These are phyloP conservation scores for Phyllosticta citriasiana DNA, from an alignment of 2,329 filamentous ascomycete species.

Conservation along the genomic window DNA sequence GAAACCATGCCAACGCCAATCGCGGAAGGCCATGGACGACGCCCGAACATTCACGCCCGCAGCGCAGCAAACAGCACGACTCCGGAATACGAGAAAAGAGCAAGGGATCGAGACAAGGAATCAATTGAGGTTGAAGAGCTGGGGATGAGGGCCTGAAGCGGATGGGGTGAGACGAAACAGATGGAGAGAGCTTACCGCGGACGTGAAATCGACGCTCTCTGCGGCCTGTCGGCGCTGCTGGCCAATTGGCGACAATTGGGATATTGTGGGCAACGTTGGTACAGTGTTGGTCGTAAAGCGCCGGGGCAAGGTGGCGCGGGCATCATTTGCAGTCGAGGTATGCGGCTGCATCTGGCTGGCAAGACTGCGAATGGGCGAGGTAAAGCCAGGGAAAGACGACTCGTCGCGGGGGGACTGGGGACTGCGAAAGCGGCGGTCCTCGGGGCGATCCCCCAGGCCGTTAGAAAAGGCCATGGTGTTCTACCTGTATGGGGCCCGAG, in stretches of 20 bases:
- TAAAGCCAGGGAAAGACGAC: constrained; percentile 58
- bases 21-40: not conserved
- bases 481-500: constrained; percentile 4
- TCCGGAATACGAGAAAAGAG: not conserved
- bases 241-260: constrained; percentile 49
- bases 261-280: constrained; percentile 67
- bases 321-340: constrained; percentile 52
- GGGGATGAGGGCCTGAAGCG: not conserved
- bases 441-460: constrained; percentile 56
- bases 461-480: constrained; percentile 53
- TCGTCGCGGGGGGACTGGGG: constrained; percentile 73
- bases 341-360: constrained; percentile 50
- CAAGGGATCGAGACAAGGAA: not conserved
- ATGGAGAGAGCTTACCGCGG: constrained; percentile 37
- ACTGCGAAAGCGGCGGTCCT: constrained; percentile 68
- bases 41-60: not conserved
- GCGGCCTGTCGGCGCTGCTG: constrained; percentile 45
- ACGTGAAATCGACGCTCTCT: constrained; percentile 44
- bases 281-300: constrained; percentile 86
- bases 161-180: not conserved
- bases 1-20: not conserved
- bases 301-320: constrained; percentile 69
- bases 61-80: not conserved
- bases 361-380: constrained; percentile 58
- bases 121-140: not conserved